phyloP scores from a whole-genome alignment of 768 basidiomycete species.

The Scleroderma citrinum region DNA sequence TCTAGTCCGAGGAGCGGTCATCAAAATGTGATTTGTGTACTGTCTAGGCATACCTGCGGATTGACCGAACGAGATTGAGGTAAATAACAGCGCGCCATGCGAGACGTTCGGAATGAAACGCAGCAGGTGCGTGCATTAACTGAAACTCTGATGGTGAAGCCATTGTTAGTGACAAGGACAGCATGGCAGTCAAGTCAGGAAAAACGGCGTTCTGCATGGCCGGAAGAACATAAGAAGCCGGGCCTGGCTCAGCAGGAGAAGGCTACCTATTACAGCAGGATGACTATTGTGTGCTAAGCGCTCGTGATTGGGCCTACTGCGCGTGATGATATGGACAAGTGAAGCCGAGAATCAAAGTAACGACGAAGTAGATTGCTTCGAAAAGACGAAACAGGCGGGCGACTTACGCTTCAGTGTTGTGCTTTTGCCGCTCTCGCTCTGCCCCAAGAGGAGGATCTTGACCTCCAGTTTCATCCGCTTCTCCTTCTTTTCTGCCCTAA shows the following conservation, averaged over 20 bases:
- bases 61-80: conserved; percentile 78
- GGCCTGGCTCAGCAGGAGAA: no score
- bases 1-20: conserved; percentile 29
- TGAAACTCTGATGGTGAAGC: conserved; percentile 60
- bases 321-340: background rate
- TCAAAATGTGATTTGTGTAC: background rate
- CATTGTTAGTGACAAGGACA: conserved; percentile 12
- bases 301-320: background rate
- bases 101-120: conserved; percentile 74
- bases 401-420: conserved; percentile 84
- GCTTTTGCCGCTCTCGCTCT: conserved; percentile 88
- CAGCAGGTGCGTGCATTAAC: conserved; percentile 68
- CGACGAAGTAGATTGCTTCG: background rate
- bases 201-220: background rate
- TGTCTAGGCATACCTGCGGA: conserved; percentile 51
- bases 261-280: background rate
- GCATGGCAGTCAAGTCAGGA: background rate
- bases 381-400: conserved; percentile 4
- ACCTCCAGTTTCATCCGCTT: conserved; percentile 59
- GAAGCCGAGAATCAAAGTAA: no score
- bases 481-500: conserved; percentile 59
- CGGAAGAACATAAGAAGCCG: no score
- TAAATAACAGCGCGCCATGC: conserved; percentile 88
- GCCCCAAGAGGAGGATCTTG: conserved; percentile 75
- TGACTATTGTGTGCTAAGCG: background rate